Conservation (phyloP, 2,329 filamentous ascomycete species). For the Trichoderma atroviride region DNA sequence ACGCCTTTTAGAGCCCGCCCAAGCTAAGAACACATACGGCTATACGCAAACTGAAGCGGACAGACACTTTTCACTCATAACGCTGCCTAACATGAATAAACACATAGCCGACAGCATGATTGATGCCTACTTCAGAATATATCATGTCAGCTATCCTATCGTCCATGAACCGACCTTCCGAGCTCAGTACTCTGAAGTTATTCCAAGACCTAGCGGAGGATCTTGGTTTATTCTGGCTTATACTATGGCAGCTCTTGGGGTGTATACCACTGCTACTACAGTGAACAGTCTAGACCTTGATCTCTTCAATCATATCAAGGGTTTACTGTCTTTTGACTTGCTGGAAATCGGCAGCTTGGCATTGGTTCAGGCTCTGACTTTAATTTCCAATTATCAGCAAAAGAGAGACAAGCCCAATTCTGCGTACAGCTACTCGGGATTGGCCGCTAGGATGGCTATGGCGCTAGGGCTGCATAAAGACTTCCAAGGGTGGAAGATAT, state of each 20-base stretch:
- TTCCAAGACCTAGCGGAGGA: slow-evolving; percentile 37
- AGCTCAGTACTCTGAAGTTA: slow-evolving; percentile 40
- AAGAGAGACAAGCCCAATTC: slow-evolving; percentile 56
- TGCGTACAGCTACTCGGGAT: slow-evolving; percentile 55
- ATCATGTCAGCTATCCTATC: slow-evolving; percentile 50
- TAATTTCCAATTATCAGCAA: slow-evolving; percentile 53
- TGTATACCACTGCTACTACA: slow-evolving; percentile 37
- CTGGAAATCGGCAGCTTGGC: slow-evolving; percentile 50
- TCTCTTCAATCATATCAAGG: slow-evolving; percentile 37
- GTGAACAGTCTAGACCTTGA: slow-evolving; percentile 34
- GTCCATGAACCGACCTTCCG: slow-evolving; percentile 52
- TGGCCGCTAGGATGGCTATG: slow-evolving; percentile 54
- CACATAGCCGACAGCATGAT: slow-evolving; percentile 42
- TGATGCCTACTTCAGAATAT: slow-evolving; percentile 48
- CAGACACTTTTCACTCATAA: slow-evolving; percentile 27
- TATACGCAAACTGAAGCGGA: slow-evolving; percentile 21
- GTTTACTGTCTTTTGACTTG: slow-evolving; percentile 45
- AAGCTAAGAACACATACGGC: slow-evolving; percentile 31
- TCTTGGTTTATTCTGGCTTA: slow-evolving; percentile 39
- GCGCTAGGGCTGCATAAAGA: slow-evolving; percentile 55
- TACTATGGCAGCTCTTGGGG: slow-evolving; percentile 44
- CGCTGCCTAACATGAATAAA: slow-evolving; percentile 40
- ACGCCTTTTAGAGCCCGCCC: slow-evolving; percentile 41
- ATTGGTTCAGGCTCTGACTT: slow-evolving; percentile 48
- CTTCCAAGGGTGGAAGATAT: slow-evolving; percentile 39